These are phyloP conservation scores for Blastobotrys mokoenaii DNA, from an alignment of 805 yeast species.

Conservation along the genomic window DNA sequence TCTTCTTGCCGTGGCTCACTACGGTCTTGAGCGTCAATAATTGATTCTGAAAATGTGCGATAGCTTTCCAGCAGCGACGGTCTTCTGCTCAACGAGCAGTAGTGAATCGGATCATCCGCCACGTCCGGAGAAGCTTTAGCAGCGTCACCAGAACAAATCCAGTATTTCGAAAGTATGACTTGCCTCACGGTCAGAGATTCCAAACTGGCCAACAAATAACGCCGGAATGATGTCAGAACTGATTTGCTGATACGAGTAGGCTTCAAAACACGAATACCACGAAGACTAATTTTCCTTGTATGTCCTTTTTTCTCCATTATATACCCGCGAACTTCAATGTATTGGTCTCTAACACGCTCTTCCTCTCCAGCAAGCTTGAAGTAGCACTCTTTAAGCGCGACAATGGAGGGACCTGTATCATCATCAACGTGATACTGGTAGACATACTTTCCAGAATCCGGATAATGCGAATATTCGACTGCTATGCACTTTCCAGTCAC, in stretches of 20 bases:
- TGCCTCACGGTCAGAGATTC: constrained; percentile 1
- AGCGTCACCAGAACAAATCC: neutral
- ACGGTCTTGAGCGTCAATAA: neutral
- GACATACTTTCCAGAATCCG: neutral
- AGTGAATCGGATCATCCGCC: constrained; percentile 1
- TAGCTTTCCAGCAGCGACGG: constrained; percentile 6
- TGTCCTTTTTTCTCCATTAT: neutral
- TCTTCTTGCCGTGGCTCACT: no score
- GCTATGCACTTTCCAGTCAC: constrained; percentile 11
- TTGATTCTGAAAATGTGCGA: neutral
- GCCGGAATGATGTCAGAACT: neutral
- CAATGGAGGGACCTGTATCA: constrained; percentile 5
- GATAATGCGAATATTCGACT: constrained; percentile 2
- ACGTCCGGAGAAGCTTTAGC: neutral
- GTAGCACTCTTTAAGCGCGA: neutral
- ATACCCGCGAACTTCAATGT: constrained; percentile 1
- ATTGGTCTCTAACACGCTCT: neutral
- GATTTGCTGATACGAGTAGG: neutral
- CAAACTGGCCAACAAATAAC: neutral
- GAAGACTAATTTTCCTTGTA: neutral
- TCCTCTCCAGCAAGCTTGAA: neutral
- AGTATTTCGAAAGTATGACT: constrained; percentile 2
- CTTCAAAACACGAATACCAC: neutral
- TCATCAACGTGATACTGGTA: constrained; percentile 4
- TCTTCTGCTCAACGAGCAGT: constrained; percentile 9